A percentile compares a stretch with the other conserved stretches of the same genome.
Conservation (phyloP, 257 asterid species). For the Solanum medicagineum region DNA sequence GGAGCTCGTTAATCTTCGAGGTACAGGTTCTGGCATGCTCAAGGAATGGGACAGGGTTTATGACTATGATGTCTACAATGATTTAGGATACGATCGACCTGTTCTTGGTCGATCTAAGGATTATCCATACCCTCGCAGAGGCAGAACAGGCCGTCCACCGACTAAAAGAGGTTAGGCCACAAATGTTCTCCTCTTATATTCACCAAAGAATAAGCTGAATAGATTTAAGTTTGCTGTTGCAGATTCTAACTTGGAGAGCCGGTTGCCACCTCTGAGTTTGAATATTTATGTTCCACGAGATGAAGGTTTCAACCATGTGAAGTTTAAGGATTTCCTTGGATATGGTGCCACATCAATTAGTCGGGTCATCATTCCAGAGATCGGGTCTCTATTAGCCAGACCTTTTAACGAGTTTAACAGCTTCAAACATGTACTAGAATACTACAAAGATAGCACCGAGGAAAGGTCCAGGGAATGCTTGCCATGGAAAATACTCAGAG, state of each 20-base stretch:
- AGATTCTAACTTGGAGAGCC: slow-evolving; percentile 62
- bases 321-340: slow-evolving; percentile 66
- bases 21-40: slow-evolving; percentile 43
- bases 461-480: slow-evolving; percentile 26
- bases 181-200: background rate
- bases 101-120: slow-evolving; percentile 60
- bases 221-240: slow-evolving; percentile 3
- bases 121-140: slow-evolving; percentile 82
- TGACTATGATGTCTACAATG: slow-evolving; percentile 80
- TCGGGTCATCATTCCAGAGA: slow-evolving; percentile 53
- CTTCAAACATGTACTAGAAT: slow-evolving; percentile 43
- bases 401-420: slow-evolving; percentile 73
- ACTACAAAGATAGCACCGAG: slow-evolving; percentile 36
- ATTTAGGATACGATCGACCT: slow-evolving; percentile 60
- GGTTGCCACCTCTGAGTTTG: slow-evolving; percentile 45
- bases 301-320: slow-evolving; percentile 60
- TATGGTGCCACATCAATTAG: slow-evolving; percentile 66
- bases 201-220: background rate
- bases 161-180: slow-evolving; percentile 39
- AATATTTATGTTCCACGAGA: slow-evolving; percentile 70
- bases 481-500: slow-evolving; percentile 61
- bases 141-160: slow-evolving; percentile 66
- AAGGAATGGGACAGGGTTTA: slow-evolving; percentile 92
- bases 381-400: slow-evolving; percentile 45
- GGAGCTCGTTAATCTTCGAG: slow-evolving; percentile 63